Conservation (phyloP, 345 rosid species). For the Populus deltoides region DNA sequence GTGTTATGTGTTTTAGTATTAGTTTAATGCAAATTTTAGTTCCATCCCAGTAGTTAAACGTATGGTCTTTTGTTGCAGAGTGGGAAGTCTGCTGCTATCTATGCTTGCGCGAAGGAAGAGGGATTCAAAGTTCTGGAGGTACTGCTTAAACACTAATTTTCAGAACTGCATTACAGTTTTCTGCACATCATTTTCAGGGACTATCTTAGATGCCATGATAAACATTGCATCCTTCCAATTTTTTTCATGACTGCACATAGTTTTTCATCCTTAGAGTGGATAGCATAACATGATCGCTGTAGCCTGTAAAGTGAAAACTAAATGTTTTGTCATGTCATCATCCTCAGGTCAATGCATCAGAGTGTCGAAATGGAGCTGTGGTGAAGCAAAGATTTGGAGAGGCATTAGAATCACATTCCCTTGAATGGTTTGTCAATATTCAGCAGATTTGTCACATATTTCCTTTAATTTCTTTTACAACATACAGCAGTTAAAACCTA, state of each 20-base stretch:
- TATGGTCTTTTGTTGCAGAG: constrained; percentile 47
- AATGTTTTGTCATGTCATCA: constrained; percentile 3
- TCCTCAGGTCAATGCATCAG: constrained; percentile 77
- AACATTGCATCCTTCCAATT: neutral
- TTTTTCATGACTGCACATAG: neutral
- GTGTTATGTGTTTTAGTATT: neutral
- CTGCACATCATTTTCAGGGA: neutral
- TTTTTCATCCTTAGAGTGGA: neutral
- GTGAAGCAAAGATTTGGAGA: constrained; percentile 85
- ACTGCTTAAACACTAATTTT: constrained; percentile 19
- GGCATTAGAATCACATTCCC: constrained; percentile 66
- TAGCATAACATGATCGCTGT: neutral
- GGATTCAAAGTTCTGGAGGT: constrained; percentile 93
- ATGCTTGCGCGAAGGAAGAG: constrained; percentile 91
- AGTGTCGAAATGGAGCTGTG: constrained; percentile 71
- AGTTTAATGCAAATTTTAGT: constrained; percentile 3
- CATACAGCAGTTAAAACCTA: constrained; percentile 1
- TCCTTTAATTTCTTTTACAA: constrained; percentile 16
- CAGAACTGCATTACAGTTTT: neutral
- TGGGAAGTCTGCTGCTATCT: constrained; percentile 91
- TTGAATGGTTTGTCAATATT: constrained; percentile 52
- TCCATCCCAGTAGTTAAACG: constrained; percentile 1
- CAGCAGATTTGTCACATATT: neutral
- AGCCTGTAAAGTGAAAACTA: neutral
- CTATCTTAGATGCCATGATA: neutral